A percentile compares a stretch with the other conserved stretches of the same genome.
phyloP scores from a whole-genome alignment of 2,329 filamentous ascomycete species.

The Neopestalotiopsis sp. region DNA sequence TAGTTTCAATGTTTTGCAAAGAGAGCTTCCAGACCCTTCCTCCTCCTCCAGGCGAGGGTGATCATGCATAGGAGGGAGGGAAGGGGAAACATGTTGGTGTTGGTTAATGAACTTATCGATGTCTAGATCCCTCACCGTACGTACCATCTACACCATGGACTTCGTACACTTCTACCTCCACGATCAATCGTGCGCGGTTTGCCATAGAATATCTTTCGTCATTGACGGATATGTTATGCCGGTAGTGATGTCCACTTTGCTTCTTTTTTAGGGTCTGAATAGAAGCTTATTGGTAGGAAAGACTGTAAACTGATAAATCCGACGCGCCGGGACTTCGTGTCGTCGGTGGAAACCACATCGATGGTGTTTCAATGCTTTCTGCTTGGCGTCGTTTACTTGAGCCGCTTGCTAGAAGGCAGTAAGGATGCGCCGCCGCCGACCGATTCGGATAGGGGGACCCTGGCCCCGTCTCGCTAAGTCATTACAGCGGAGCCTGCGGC shows the following conservation, averaged over 20 bases:
- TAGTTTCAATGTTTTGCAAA: background rate
- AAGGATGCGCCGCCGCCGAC: background rate
- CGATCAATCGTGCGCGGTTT: background rate
- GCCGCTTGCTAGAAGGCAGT: background rate
- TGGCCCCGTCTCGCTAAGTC: background rate
- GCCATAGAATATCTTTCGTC: background rate
- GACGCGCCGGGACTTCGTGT: background rate
- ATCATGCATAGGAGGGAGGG: too few species aligned
- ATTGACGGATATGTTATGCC: background rate
- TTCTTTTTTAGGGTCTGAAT: background rate
- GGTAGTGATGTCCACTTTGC: background rate
- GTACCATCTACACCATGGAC: background rate
- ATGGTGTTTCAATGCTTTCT: background rate
- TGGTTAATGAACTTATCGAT: background rate
- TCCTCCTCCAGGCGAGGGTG: too few species aligned
- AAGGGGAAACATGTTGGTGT: too few species aligned
- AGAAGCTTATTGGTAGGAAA: background rate
- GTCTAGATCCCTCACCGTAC: background rate
- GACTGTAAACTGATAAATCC: background rate
- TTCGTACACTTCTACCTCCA: background rate
- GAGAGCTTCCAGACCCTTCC: background rate
- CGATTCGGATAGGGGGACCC: background rate
- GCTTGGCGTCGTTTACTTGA: slow-evolving; percentile 12
- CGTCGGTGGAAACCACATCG: background rate
- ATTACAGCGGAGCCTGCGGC: slow-evolving; percentile 1